Evolutionary conservation across 164 flowering plant species (phyloP).

Genomic region (Pachysandra terminalis): DNA sequence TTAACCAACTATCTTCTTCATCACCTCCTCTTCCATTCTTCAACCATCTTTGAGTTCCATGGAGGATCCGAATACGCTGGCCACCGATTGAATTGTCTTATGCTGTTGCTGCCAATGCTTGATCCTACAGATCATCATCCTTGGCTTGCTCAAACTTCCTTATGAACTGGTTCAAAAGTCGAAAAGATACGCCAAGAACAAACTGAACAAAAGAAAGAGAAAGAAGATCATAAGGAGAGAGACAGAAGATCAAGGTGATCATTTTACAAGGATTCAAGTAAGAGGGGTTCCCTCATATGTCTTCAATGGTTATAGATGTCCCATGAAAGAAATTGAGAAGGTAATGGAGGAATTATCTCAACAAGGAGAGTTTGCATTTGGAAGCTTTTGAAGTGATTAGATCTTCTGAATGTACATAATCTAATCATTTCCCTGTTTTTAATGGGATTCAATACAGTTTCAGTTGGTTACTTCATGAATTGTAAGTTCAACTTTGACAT

Average conservation of each 20-base stretch:
- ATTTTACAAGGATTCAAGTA: background rate
- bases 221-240: constrained; percentile 9
- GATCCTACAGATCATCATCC: constrained; percentile 46
- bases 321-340: constrained; percentile 38
- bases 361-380: constrained; percentile 62
- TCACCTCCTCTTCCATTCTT: background rate
- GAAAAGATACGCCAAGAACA: constrained; percentile 20
- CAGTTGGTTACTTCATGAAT: too few relatives aligned
- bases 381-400: constrained; percentile 71
- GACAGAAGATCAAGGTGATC: constrained; percentile 11
- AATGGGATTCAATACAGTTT: too few relatives aligned
- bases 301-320: constrained; percentile 11
- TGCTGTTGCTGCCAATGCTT: constrained; percentile 64
- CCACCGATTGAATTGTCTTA: constrained; percentile 38
- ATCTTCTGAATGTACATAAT: background rate
- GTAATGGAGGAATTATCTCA: constrained; percentile 36
- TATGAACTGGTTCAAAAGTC: background rate
- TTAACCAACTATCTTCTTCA: background rate
- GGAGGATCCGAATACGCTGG: constrained; percentile 28
- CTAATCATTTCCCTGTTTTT: too few relatives aligned
- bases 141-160: constrained; percentile 3
- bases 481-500: too few relatives aligned
- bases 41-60: background rate
- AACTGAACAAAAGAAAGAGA: constrained; percentile 23
- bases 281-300: constrained; percentile 13